phyloP scores from a whole-genome alignment of 2,329 filamentous ascomycete genomes.

The Elsinoe perseae region DNA sequence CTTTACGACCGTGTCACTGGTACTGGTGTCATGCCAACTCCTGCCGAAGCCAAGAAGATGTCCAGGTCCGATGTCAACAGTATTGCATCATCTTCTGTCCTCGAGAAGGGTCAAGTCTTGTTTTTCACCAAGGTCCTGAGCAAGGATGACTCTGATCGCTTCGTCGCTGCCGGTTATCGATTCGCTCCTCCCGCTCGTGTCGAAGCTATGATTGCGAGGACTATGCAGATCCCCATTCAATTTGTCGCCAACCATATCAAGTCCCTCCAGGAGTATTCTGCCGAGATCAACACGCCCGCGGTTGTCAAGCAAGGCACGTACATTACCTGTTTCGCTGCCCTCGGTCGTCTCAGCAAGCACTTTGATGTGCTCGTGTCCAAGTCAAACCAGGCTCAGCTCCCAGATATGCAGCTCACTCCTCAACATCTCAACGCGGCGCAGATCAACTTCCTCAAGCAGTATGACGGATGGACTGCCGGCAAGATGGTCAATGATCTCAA shows the following conservation, averaged over 20 bases:
- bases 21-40: conserved; percentile 43
- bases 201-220: conserved; percentile 57
- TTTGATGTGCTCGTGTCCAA: conserved; percentile 40
- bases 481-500: conserved; percentile 19
- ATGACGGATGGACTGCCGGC: conserved; percentile 27
- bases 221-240: conserved; percentile 62
- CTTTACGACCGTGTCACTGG: conserved; percentile 69
- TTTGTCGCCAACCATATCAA: conserved; percentile 56
- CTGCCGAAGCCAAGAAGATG: conserved; percentile 9
- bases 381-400: conserved; percentile 35
- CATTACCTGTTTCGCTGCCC: conserved; percentile 32
- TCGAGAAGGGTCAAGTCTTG: conserved; percentile 69
- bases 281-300: conserved; percentile 33
- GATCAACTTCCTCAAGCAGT: conserved; percentile 28
- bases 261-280: conserved; percentile 55
- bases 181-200: conserved; percentile 67
- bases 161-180: conserved; percentile 67
- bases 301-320: conserved; percentile 35
- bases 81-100: conserved; percentile 25
- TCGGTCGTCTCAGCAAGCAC: conserved; percentile 28
- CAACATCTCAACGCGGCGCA: conserved; percentile 28
- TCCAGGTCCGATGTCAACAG: conserved; percentile 11
- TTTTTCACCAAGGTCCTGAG: conserved; percentile 64
- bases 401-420: conserved; percentile 36
- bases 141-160: conserved; percentile 51